Base-by-base conservation (phyloP, 1,284 basidiomycete genomes). In the Tilletia indica region DNA sequence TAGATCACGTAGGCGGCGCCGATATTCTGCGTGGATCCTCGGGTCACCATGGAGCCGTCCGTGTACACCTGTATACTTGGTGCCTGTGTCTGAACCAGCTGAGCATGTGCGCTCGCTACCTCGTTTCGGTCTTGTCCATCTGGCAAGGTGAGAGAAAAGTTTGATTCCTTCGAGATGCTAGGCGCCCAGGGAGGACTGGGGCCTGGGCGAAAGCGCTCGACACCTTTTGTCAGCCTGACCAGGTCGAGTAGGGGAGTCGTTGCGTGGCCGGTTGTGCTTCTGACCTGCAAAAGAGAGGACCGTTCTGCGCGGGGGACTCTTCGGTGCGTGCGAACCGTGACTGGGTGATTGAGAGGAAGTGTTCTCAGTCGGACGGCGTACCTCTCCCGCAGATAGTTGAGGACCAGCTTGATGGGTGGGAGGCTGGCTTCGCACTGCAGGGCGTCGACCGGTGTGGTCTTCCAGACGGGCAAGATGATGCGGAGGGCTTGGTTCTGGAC, bases 371-470 rank as follows among this genome's bases (percentile, higher is more conserved):
- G 31, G 38, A 38, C 5, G 3, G 31, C 61, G 34, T 6, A 64
- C 3, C 25, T 31, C 9, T 36, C 9, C 2, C 14, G 5, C 4
- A 42, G 11, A 39, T 64, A 42, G 61, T 64, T 38, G 9, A 64
- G 61, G 31, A 42, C 14, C 34, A 64, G 36, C 11, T 5, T 8
- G 11, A 64, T 2, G 8, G 61, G 61, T 5, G 61, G 61, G 3
- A 64, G 38, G n/a, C 61, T 42, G 2, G 61, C 25, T 21, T 64
- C 61, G 16, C 61, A 39, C n/a, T 64, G 61, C 12, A 64, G 4
- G 8, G 61, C 61, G 5, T 3, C 4, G 36, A 39, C 19, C 6
- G 61, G 61, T 12, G 61, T 64, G 31, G 61, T 64, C 36, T 16
- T 38, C 61, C 61, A 64, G 8, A 38, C 61, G 3, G 61, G 61